Conservation (phyloP, 1,139 yeast genomes). For the Yamadazyma triangularis region DNA sequence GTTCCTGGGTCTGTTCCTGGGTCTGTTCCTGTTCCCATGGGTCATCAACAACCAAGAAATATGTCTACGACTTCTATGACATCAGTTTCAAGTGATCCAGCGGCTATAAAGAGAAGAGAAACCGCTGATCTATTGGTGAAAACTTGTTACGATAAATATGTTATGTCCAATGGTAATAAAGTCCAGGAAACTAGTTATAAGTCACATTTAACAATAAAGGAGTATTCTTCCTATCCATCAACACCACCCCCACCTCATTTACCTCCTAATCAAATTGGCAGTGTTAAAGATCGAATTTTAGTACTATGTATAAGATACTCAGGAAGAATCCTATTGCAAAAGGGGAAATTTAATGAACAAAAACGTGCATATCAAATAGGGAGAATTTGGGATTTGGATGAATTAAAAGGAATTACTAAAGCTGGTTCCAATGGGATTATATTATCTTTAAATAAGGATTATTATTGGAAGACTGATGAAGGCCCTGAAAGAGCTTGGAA, state of each 20-base stretch:
- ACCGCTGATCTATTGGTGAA: neutral
- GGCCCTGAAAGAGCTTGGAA: conserved; percentile 55
- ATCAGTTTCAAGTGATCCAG: neutral
- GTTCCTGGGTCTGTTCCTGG: neutral
- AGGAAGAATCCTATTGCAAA: conserved; percentile 74
- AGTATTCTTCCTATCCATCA: conserved; percentile 36
- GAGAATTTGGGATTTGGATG: conserved; percentile 86
- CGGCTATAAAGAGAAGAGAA: neutral
- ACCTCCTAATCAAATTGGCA: conserved; percentile 28
- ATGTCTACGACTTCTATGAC: neutral
- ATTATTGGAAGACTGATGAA: conserved; percentile 80
- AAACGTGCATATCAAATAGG: conserved; percentile 80
- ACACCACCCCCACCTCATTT: conserved; percentile 35
- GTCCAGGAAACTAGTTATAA: conserved; percentile 31
- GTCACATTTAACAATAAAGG: conserved; percentile 35
- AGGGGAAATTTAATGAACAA: conserved; percentile 76
- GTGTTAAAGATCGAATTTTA: conserved; percentile 36
- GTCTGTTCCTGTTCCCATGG: neutral
- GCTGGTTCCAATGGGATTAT: conserved; percentile 54
- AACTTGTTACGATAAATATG: conserved; percentile 32
- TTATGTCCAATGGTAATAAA: conserved; percentile 24
- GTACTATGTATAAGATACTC: conserved; percentile 38
- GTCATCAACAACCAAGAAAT: neutral
- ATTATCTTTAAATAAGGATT: conserved; percentile 66
- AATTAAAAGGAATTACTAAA: conserved; percentile 53